phyloP scores from a whole-genome alignment of 2,329 filamentous ascomycete genomes.

The Alternaria conjuncta region DNA sequence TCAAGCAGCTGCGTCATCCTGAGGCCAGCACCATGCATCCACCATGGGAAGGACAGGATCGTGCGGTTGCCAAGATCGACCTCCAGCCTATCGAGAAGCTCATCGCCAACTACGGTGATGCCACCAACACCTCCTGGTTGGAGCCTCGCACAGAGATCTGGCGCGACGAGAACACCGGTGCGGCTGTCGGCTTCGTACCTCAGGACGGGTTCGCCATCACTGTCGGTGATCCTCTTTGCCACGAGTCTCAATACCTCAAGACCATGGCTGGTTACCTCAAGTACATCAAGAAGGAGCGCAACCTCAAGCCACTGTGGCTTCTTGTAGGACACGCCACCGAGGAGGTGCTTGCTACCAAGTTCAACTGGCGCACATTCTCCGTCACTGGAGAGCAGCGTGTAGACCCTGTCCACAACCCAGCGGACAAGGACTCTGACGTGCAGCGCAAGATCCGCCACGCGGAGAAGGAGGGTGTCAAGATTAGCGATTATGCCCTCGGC shows the following conservation, averaged over 20 bases:
- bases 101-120: slow-evolving; percentile 94
- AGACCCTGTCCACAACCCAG: slow-evolving; percentile 72
- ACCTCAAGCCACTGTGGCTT: slow-evolving; percentile 85
- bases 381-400: slow-evolving; percentile 90
- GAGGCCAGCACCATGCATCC: slow-evolving; percentile 83
- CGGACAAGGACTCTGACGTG: slow-evolving; percentile 69
- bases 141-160: slow-evolving; percentile 88
- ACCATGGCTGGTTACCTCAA: slow-evolving; percentile 77
- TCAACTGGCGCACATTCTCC: slow-evolving; percentile 87
- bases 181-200: slow-evolving; percentile 82
- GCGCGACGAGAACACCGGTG: slow-evolving; percentile 79
- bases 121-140: slow-evolving; percentile 91
- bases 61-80: slow-evolving; percentile 56
- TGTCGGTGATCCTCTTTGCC: slow-evolving; percentile 86
- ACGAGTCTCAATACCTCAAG: slow-evolving; percentile 74
- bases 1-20: slow-evolving; percentile 76
- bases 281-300: slow-evolving; percentile 73
- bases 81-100: slow-evolving; percentile 82
- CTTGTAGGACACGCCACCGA: slow-evolving; percentile 81
- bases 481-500: slow-evolving; percentile 74
- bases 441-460: slow-evolving; percentile 80
- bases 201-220: slow-evolving; percentile 81
- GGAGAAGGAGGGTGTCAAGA: slow-evolving; percentile 82
- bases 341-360: slow-evolving; percentile 77
- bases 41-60: slow-evolving; percentile 64